Base-by-base conservation (phyloP, 371 early-diverging fungal species). In the Phascolomyces articulosus region DNA sequence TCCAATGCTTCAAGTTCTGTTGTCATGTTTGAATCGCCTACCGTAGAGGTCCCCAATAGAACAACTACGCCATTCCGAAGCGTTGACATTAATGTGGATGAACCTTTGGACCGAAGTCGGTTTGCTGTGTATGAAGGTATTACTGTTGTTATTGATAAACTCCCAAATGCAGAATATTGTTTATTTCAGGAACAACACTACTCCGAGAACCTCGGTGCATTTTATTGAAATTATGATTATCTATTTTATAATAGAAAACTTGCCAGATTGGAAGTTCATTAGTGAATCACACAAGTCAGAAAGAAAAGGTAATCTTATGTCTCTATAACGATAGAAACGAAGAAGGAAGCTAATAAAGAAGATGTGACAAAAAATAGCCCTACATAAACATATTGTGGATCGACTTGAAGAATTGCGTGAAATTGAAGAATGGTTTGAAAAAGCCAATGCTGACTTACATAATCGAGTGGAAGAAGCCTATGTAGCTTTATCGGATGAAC, bases 241-340 rank as follows among this genome's bases (percentile, higher is more conserved):
- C 11, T 34, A 34, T 34, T 9, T 34, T 9, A 34, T 9, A 2
- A n/a, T 24, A 70, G 71, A 64, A 28, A 54, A 64, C 26, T 49
- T 60, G 24, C 67, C 67, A 4, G 67, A 67, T 10, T 76, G 72
- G 74, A 26, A 65, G 44, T 38, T 64, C 34, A 64, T 77, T 15
- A 67, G 63, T 15, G 57, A 70, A 15, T 34, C 69, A 2, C 75
- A 69, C 51, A 64, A 58, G 13, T 31, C 48, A 18, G 71, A 74
- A n/a, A 66, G 68, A 55, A 20, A 77, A 72, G 69, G 77, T 69
- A 71, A 1, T n/a, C n/a, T n/a, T n/a, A n/a, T n/a, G n/a, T n/a
- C n/a, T n/a, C n/a, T n/a, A n/a, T n/a, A n/a, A n/a, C n/a, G n/a
- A n/a, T n/a, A n/a, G n/a, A 40, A 41, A 15, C 20, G n/a, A 40